Base-by-base conservation (phyloP, 129 eudicot genomes). In the Logfia minima region DNA sequence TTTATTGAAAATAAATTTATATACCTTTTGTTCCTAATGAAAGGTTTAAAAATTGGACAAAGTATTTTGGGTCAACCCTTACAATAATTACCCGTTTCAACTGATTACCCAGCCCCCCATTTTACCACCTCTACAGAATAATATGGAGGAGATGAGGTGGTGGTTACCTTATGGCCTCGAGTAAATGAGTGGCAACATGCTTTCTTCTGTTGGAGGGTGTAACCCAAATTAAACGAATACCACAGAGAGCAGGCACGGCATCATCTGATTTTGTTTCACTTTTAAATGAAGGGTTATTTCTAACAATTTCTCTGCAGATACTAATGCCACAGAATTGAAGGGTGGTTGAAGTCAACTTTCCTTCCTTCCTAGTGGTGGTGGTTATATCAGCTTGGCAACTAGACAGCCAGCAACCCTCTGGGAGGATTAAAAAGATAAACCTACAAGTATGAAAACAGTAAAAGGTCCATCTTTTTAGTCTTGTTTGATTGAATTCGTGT, bases 211-310 rank as follows among this genome's bases (percentile, higher is more conserved):
- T 88, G 43, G 86, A 83, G n/a, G 89, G 90, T 53, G 92, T 43
- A 68, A 93, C 98, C 94, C 95, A 90, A 74, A 93, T 93, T 85
- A 95, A 96, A 77, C 95, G 88, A 53, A 93, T 81, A 72, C 98
- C 98, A 68, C 96, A 93, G 5, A 68, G 8, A 71, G 92, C 98
- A 61, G 89, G 72, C 19, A 87, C 72, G 71, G 89, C 86, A 76
- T 59, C 82, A 0, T 84, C 82, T 16, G 77, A 64, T 58, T 28
- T 18, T n/a, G 62, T 77, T 21, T 73, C 39, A 70, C 37, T 80
- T 68, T 82, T 79, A 51, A 52, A 29, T 24, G 81, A 39, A 22
- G 48, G 35, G 24, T 64, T 59, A 53, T 70, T 86, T 74, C 74
- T 85, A 45, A 62, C 48, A 62, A 85, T 80, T 79, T 92, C 93